These are phyloP conservation scores for Xylaria curta DNA, from an alignment of 495 filamentous ascomycete genomes.

Conservation along the genomic window DNA sequence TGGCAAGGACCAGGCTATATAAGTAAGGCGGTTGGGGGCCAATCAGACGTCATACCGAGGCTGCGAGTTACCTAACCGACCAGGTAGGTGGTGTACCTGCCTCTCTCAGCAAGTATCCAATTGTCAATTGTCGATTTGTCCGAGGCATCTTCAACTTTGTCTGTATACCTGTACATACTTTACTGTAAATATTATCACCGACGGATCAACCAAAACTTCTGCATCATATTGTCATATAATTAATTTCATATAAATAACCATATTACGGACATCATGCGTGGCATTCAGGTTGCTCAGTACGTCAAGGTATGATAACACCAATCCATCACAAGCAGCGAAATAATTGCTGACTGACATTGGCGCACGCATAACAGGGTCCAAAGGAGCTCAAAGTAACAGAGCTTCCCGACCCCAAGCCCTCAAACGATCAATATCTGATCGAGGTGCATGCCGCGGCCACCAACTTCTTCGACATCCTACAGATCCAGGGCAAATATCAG, in stretches of 20 bases:
- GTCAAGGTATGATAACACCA: slow-evolving; percentile 66
- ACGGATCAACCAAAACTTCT: not conserved
- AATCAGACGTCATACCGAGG: slow-evolving; percentile 20
- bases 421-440: slow-evolving; percentile 80
- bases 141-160: not conserved
- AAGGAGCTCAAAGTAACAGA: slow-evolving; percentile 75
- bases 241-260: not conserved
- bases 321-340: not conserved
- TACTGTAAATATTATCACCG: not conserved
- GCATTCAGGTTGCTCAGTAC: slow-evolving; percentile 82
- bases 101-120: slow-evolving; percentile 1
- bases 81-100: not conserved
- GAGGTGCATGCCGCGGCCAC: slow-evolving; percentile 85
- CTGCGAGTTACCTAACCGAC: not conserved
- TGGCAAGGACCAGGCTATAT: not conserved
- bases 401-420: slow-evolving; percentile 74
- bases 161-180: not conserved
- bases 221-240: not conserved
- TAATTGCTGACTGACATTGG: slow-evolving; percentile 5
- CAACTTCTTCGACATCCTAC: slow-evolving; percentile 96
- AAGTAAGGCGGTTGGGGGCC: not conserved
- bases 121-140: not conserved
- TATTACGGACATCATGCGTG: slow-evolving; percentile 66
- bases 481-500: slow-evolving; percentile 83
- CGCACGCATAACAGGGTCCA: slow-evolving; percentile 63